phyloP scores from a whole-genome alignment of 345 rosid species.

The Ceriops decandra region DNA sequence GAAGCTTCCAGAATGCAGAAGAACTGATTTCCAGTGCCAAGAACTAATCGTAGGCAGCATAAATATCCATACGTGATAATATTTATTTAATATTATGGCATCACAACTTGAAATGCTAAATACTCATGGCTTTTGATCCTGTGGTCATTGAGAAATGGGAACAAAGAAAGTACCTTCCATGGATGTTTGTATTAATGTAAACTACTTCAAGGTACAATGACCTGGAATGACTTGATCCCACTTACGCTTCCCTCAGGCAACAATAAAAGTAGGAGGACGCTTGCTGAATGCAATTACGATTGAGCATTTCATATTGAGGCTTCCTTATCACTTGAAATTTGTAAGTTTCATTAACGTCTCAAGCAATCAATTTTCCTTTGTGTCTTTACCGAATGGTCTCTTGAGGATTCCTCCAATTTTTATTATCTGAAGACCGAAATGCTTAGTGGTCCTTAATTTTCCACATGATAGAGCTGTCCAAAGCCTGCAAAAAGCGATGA shows the following conservation, averaged over 20 bases:
- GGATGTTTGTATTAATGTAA: background rate
- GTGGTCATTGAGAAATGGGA: background rate
- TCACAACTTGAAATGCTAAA: background rate
- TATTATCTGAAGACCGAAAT: too few relatives aligned
- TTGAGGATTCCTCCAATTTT: background rate
- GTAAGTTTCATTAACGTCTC: slow-evolving; percentile 39
- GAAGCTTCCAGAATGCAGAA: background rate
- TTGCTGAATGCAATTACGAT: slow-evolving; percentile 75
- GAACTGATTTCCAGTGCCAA: background rate
- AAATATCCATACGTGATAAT: too few relatives aligned
- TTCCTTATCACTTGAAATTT: slow-evolving; percentile 86
- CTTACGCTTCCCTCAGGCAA: slow-evolving; percentile 51
- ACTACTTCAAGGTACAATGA: background rate
- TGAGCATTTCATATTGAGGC: slow-evolving; percentile 86
- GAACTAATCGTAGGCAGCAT: background rate
- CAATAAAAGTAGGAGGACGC: slow-evolving; percentile 67
- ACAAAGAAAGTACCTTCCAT: background rate
- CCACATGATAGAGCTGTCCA: slow-evolving; percentile 50
- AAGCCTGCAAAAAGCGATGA: slow-evolving; percentile 70
- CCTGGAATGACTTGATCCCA: background rate
- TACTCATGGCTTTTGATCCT: background rate
- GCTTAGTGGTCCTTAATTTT: background rate
- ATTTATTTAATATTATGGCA: background rate
- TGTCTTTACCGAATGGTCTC: background rate
- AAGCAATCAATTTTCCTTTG: background rate